Evolutionary conservation across 768 basidiomycete genomes (phyloP), one percentile per base, ranked within the genome.

Genomic region (Trametes cinnabarina): DNA sequence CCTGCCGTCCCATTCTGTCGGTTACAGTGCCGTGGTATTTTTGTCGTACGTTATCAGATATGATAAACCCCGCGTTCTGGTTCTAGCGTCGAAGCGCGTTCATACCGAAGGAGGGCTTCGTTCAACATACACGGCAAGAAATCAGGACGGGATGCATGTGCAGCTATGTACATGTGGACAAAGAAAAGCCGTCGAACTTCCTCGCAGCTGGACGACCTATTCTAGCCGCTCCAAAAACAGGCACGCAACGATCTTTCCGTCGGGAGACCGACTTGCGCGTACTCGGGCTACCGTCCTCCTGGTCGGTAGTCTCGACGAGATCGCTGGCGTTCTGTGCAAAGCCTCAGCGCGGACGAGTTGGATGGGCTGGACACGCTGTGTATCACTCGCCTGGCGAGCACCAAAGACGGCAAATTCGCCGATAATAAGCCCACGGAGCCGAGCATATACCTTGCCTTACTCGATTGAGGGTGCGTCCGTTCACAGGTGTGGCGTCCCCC

Each of bases 31-130:
- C 26, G 37, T 17, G 47, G 30, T 34, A 47, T 51, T 47, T 43
- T 47, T 44, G 51, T 14, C 17, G 44, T 22, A n/a, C 50, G 58
- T 43, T 59, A 59, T 59, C 58, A 42, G 58, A 59, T 58, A 58
- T 49, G 51, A 59, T 54, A 49, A 53, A 37, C 5, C 28, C 43
- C 39, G 32, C 49, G 19, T 39, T 34, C 28, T 32, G 25, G 26
- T 51, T 51, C 55, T 58, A 51, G 56, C 34, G 26, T 52, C 57
- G 28, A 39, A 39, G 37, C 37, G 37, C 3, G 37, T 15, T 39
- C n/a, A 32, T 39, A n/a, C n/a, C 10, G 17, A 8, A 39, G 37
- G 37, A 39, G 37, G n/a, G 11, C 37, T 48, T 9, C 47, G n/a
- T 50, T 39, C 48, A 6, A 15, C 3, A n/a, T 25, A n/a, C 19